These are phyloP conservation scores for Trypanosoma congolense DNA, from an alignment of 208 protist species.

Conservation along the genomic window DNA sequence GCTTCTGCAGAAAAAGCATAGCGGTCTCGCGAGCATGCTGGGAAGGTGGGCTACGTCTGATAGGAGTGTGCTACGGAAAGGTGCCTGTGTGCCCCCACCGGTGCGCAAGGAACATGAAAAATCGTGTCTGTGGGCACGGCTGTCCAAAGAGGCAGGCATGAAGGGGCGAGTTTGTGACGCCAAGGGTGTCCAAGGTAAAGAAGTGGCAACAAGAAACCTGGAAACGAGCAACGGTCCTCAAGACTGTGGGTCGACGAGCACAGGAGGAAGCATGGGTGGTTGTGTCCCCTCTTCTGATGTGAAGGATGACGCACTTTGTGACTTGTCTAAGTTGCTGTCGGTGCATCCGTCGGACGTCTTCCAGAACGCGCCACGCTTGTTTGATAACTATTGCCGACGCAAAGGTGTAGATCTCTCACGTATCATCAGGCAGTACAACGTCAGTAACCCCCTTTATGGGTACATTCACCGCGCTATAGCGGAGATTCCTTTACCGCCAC, in stretches of 20 bases:
- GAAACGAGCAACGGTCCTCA: too few relatives aligned
- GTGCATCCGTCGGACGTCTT: conserved; percentile 53
- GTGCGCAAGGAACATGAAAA: conserved; percentile 55
- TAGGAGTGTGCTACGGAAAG: conserved; percentile 1
- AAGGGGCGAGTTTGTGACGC: neutral
- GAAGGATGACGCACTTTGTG: conserved; percentile 71
- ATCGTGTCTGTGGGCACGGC: conserved; percentile 48
- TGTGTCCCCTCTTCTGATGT: conserved; percentile 5
- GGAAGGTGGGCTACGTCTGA: conserved; percentile 63
- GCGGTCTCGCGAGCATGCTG: conserved; percentile 58
- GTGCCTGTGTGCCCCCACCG: conserved; percentile 47
- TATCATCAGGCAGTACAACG: conserved; percentile 63
- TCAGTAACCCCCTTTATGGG: conserved; percentile 32
- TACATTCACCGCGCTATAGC: conserved; percentile 68
- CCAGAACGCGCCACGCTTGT: conserved; percentile 25
- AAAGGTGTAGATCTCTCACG: conserved; percentile 52
- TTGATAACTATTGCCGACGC: conserved; percentile 31
- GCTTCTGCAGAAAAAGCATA: conserved; percentile 67
- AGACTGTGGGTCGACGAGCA: too few relatives aligned
- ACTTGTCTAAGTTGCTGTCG: conserved; percentile 40
- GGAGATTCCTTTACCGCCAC: conserved; percentile 51
- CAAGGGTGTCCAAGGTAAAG: neutral
- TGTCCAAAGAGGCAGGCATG: conserved; percentile 21
- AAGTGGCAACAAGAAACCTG: too few relatives aligned
- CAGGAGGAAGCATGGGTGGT: neutral